These are phyloP conservation scores for Saksenaea vasiformis DNA, from an alignment of 371 early-diverging fungal genomes.

Conservation along the genomic window DNA sequence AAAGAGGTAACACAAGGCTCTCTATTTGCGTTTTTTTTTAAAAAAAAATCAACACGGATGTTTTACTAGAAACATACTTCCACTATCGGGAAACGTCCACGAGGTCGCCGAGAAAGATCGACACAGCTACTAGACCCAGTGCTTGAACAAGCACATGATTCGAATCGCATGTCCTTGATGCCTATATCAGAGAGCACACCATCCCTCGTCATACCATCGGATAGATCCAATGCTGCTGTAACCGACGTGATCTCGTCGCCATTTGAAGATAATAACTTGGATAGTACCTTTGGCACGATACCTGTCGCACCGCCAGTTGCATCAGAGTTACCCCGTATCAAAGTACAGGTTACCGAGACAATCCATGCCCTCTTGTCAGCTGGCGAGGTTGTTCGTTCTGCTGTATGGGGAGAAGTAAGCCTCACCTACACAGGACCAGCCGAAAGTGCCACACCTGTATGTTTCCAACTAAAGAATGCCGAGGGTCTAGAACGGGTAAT, in stretches of 20 bases:
- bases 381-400: conserved; percentile 42
- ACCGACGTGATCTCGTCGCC: not conserved
- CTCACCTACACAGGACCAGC: conserved; percentile 35
- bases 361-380: conserved; percentile 43
- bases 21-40: not conserved
- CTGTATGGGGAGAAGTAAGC: conserved; percentile 52
- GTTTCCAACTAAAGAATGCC: conserved; percentile 36
- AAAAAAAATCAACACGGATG: not conserved
- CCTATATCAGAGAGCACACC: not conserved
- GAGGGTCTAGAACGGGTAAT: conserved; percentile 33
- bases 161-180: not conserved
- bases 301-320: not conserved
- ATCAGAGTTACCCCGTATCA: conserved; percentile 22
- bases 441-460: conserved; percentile 28
- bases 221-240: not conserved
- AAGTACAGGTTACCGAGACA: conserved; percentile 44
- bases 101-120: conserved; percentile 47
- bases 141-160: conserved; percentile 6
- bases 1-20: conserved; percentile 20
- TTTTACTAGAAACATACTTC: conserved; percentile 11
- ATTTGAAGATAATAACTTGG: conserved; percentile 10
- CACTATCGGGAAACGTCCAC: conserved; percentile 21
- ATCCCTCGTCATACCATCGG: not conserved
- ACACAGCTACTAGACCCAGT: conserved; percentile 31
- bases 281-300: not conserved